Base-by-base conservation (phyloP, 371 early-diverging fungal genomes). In the Mycotypha africana region DNA sequence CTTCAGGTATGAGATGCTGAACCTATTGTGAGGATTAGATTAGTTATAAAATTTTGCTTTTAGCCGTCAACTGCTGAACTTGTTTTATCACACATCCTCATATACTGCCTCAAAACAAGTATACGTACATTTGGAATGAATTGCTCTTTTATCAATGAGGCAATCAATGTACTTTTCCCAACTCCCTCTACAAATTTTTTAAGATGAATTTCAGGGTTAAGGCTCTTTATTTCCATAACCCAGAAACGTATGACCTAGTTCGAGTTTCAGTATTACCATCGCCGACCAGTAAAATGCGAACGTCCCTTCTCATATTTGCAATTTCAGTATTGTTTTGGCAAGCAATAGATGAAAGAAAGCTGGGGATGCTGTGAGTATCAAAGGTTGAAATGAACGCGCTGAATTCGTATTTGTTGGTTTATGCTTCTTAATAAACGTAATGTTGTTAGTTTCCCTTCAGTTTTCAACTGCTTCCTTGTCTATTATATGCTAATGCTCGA, bases 101-200 rank as follows among this genome's bases (percentile, higher is more conserved):
- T n/a, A n/a, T n/a, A n/a, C n/a, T n/a, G n/a, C n/a, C n/a, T n/a
- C 1, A 26, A 20, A 16, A 26, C n/a, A 20, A 16, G 7, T 33
- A 19, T 38, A 40, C 76, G 74, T 82, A 94, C 97, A 62, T 91
- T 88, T 32, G 88, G 80, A 22, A 96, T 85, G 73, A 91, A 96
- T 1, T 84, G 76, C 59, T 98, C 98, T 59, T 93, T 95, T 57
- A 96, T 93, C 47, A 98, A 84, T 23, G 95, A 86, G 23, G 90
- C 94, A 52, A 98, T 90, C 55, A 98, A 70, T 16, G 98, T 92
- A 62, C 91, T 92, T 63, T 98, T 98, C 47, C 98, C 98, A 44
- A 92, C 92, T 35, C 90, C 88, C 65, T 88, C 94, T 91, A 60
- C 20, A 19, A 32, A 35, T 6, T 30, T 3, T 12, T 20, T 46